Evolutionary conservation across 495 filamentous ascomycete species (phyloP).

Genomic region (Aspergillus sparsus): DNA sequence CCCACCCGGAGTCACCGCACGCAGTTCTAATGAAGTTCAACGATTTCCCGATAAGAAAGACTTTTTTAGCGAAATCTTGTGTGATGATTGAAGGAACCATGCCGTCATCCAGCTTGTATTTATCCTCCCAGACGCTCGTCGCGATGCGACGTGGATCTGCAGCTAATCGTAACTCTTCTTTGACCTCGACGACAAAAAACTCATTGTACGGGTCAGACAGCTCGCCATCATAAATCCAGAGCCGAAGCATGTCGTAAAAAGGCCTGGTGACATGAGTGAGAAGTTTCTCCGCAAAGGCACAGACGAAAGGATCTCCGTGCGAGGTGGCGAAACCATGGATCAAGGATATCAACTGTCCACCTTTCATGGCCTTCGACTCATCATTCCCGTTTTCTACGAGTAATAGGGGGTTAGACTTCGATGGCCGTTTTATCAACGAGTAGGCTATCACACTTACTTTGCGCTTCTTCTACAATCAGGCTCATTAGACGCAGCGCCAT

Average conservation of each 20-base stretch:
- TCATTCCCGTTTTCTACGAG: too few species aligned
- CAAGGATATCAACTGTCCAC: conserved; percentile 89
- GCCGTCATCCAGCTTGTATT: conserved; percentile 80
- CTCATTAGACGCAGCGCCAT: conserved; percentile 96
- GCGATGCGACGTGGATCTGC: conserved; percentile 65
- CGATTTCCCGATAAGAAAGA: conserved; percentile 96
- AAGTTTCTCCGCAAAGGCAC: conserved; percentile 89
- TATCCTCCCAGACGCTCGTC: conserved; percentile 95
- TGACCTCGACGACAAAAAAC: conserved; percentile 90
- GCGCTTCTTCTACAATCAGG: conserved; percentile 86
- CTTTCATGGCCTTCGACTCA: conserved; percentile 63
- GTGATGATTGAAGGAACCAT: conserved; percentile 95
- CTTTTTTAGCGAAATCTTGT: conserved; percentile 87
- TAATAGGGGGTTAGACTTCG: too few species aligned
- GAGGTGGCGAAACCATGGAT: conserved; percentile 92
- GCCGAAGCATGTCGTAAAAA: conserved; percentile 93
- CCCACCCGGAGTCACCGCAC: conserved; percentile 92
- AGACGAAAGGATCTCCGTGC: conserved; percentile 93
- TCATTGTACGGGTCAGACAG: conserved; percentile 93
- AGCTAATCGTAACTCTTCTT: conserved; percentile 56
- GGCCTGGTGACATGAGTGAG: conserved; percentile 89
- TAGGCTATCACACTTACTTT: conserved; percentile 49
- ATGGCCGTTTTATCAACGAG: too few species aligned
- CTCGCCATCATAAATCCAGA: conserved; percentile 99
- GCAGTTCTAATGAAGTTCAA: conserved; percentile 97